Percentiles rank a stretch among this genome's conserved stretches.
These are phyloP conservation scores for Escovopsis sp. DNA, from an alignment of 2,329 filamentous ascomycete genomes.

Conservation along the genomic window DNA sequence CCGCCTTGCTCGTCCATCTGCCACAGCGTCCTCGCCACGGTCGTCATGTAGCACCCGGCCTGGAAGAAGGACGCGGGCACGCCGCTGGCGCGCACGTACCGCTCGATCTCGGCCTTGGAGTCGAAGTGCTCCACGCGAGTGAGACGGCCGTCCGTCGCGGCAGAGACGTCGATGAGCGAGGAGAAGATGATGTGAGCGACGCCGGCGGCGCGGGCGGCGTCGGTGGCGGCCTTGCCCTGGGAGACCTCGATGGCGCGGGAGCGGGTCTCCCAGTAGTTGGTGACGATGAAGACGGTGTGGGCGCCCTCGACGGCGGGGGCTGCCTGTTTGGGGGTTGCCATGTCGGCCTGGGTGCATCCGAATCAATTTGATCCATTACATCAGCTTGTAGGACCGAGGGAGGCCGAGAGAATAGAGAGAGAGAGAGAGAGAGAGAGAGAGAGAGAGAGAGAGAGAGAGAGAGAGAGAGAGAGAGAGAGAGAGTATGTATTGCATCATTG, in stretches of 20 bases:
- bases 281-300: slow-evolving; percentile 28
- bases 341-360: slow-evolving; percentile 30
- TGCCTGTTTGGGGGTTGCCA: slow-evolving; percentile 21
- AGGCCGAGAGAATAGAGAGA: too few relatives aligned
- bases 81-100: slow-evolving; percentile 36
- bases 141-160: slow-evolving; percentile 23
- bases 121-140: slow-evolving; percentile 36
- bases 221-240: slow-evolving; percentile 31
- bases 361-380: too few relatives aligned
- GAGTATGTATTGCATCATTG: neutral
- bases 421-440: too few relatives aligned
- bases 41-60: slow-evolving; percentile 41
- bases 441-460: neutral
- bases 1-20: slow-evolving; percentile 15
- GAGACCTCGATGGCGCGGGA: slow-evolving; percentile 21
- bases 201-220: slow-evolving; percentile 28
- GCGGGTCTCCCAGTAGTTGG: slow-evolving; percentile 23
- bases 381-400: too few relatives aligned
- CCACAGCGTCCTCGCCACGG: slow-evolving; percentile 18
- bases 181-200: slow-evolving; percentile 33
- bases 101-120: slow-evolving; percentile 38
- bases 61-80: slow-evolving; percentile 37
- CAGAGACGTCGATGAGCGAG: slow-evolving; percentile 25
- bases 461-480: neutral
- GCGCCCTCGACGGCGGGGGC: slow-evolving; percentile 25